These are phyloP conservation scores for Cucumis cinereus DNA, from an alignment of 306 rosid genomes.

Conservation along the genomic window DNA sequence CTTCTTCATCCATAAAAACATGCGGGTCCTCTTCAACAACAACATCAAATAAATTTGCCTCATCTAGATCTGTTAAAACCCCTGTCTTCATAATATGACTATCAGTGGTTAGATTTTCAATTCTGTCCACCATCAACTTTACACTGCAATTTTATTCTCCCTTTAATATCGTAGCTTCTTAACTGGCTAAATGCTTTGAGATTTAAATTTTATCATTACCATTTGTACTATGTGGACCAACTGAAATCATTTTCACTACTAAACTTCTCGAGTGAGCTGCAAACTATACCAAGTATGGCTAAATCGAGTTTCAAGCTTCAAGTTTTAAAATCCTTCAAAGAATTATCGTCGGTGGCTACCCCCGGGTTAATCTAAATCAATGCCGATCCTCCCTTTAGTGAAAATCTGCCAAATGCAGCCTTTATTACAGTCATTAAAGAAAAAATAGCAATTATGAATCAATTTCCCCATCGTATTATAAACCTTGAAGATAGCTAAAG, in stretches of 20 bases:
- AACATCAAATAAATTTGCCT: constrained; percentile 21
- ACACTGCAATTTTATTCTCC: background rate
- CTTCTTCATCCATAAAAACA: constrained; percentile 12
- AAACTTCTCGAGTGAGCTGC: background rate
- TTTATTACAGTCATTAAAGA: background rate
- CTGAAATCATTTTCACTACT: background rate
- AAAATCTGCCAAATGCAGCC: background rate
- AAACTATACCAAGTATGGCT: background rate
- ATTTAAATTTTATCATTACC: background rate
- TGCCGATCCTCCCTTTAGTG: background rate
- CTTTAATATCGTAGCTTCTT: background rate
- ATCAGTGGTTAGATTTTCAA: constrained; percentile 11
- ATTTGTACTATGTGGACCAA: background rate
- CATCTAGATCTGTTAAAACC: constrained; percentile 5
- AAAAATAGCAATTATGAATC: background rate
- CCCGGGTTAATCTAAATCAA: background rate
- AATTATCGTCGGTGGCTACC: background rate
- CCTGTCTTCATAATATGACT: constrained; percentile 1
- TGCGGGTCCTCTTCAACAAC: constrained; percentile 37
- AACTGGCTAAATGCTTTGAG: background rate
- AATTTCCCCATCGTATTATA: background rate
- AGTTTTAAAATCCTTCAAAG: background rate
- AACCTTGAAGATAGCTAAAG: background rate
- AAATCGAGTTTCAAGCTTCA: background rate
- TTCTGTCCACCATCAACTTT: constrained; percentile 14